Base-by-base conservation (phyloP, 345 rosid species). In the Sonneratia caseolaris region DNA sequence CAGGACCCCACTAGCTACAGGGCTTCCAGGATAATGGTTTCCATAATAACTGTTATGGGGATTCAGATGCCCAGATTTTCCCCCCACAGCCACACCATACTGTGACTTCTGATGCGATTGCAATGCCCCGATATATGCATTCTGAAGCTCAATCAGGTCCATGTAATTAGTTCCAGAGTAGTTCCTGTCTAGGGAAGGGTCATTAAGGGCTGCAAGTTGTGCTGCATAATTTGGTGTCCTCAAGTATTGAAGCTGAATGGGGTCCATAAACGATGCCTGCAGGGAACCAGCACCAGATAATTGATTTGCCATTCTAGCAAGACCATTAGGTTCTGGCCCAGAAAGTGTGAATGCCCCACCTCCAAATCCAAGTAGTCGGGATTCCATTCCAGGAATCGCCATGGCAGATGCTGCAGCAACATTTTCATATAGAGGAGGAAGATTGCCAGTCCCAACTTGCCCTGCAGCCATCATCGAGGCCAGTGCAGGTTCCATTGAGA, bases 371-470 rank as follows among this genome's bases (percentile, higher is more conserved):
- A 47, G 51, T 10, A 47, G 13, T 77, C 93, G 83, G 0, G 90
- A 78, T 72, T 92, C 95, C 80, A 88, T 70, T 77, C 91, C 93
- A 66, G 88, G 80, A 36, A 72, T 76, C 36, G 77, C 91, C 81
- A 84, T 49, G 69, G 86, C 82, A 15, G 89, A 82, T 38, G 88
- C 86, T 1, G 88, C 84, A 36, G 95, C 82, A 79, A 80, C 85
- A 86, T 91, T 88, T 62, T 89, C 93, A 85, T 77, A 91, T 66
- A 82, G 76, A 40, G 88, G 88, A 11, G 96, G 86, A 49, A 79
- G 75, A 82, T 76, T 87, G 71, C 82, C 83, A 55, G 71, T 74
- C 51, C 89, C 91, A 72, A 86, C 81, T 67, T 93, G 98, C 80
- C 78, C 51, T 10, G 15, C 73, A 68, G 86, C 88, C 86, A 91